Conservation (phyloP, 371 early-diverging fungal species). For the Pancytospora philotis region DNA sequence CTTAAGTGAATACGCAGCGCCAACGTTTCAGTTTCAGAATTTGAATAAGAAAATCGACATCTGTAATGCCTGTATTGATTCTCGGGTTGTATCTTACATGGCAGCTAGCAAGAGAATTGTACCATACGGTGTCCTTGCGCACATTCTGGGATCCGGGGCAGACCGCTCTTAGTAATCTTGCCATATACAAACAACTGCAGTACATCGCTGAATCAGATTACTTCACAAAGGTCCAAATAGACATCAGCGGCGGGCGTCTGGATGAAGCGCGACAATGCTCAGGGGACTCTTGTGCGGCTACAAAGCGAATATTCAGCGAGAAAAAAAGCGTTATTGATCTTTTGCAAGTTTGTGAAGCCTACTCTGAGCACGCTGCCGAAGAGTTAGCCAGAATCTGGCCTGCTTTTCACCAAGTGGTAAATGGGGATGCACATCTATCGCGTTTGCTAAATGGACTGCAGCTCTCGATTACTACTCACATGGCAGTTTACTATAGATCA, state of each 20-base stretch:
- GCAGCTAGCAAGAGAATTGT: too few species aligned
- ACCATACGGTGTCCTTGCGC: too few species aligned
- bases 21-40: too few species aligned
- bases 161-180: too few species aligned
- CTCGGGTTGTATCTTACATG: too few species aligned
- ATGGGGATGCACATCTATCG: neutral
- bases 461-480: conserved; percentile 40
- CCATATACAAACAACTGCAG: too few species aligned
- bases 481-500: conserved; percentile 22
- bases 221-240: conserved; percentile 29
- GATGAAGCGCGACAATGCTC: conserved; percentile 2
- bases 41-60: too few species aligned
- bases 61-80: too few species aligned
- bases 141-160: too few species aligned
- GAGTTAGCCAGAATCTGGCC: conserved; percentile 29
- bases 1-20: too few species aligned
- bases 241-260: conserved; percentile 16
- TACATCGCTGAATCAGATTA: conserved; percentile 6
- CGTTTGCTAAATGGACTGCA: conserved; percentile 42
- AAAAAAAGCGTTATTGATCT: conserved; percentile 20
- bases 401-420: conserved; percentile 13
- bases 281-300: neutral
- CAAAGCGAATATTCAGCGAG: conserved; percentile 5
- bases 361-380: conserved; percentile 7
- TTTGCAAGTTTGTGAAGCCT: conserved; percentile 4